Percentiles rank a stretch among this genome's conserved stretches.
Evolutionary conservation across 345 rosid species (phyloP).

Genomic region (Gossypium australe): DNA sequence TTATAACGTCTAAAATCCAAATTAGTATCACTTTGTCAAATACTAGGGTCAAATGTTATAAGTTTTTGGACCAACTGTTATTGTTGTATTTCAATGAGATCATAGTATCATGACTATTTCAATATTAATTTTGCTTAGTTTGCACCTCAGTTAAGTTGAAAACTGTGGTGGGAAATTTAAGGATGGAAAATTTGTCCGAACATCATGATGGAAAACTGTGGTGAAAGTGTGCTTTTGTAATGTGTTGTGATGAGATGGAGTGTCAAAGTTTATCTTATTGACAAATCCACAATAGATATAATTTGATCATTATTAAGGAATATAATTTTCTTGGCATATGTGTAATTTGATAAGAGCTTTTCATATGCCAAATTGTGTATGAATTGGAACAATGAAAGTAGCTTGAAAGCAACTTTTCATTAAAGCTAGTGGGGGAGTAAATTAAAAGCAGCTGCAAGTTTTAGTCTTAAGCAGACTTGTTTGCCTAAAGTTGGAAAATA

Average conservation of each 20-base stretch:
- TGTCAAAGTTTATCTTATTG: background rate
- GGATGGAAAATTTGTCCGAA: background rate
- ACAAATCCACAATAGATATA: background rate
- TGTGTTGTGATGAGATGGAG: background rate
- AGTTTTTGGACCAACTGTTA: background rate
- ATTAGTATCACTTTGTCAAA: background rate
- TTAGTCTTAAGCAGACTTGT: background rate
- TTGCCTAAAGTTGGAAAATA: background rate
- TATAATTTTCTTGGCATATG: background rate
- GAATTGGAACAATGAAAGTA: background rate
- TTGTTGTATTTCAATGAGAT: background rate
- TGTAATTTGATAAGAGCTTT: background rate
- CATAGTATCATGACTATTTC: background rate
- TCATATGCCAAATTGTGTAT: background rate
- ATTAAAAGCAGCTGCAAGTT: background rate
- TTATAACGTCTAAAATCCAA: background rate
- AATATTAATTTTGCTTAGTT: background rate
- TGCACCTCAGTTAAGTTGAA: background rate
- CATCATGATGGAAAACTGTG: background rate
- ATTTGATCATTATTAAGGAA: background rate
- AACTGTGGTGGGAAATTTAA: background rate
- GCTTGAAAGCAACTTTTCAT: background rate
- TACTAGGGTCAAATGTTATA: background rate
- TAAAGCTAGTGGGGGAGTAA: background rate
- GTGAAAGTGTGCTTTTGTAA: background rate